Conservation (phyloP, 2,329 filamentous ascomycete species). For the Penicillium sp. region DNA sequence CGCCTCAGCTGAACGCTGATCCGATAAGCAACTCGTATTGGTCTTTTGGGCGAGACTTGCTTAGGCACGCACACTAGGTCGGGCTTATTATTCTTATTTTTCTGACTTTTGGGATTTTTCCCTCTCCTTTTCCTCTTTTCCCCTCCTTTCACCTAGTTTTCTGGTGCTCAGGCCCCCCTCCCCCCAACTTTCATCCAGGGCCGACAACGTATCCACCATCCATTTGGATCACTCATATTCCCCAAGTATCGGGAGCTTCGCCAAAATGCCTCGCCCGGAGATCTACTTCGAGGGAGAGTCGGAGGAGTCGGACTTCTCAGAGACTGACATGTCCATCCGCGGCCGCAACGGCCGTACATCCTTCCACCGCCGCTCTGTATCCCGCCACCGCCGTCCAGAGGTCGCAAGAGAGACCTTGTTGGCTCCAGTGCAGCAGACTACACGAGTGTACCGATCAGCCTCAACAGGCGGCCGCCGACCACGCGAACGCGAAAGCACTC, state of each 20-base stretch:
- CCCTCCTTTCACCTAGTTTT: constrained; percentile 1
- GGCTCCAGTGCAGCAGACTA: constrained; percentile 24
- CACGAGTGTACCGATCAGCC: constrained; percentile 32
- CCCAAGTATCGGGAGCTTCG: constrained; percentile 19
- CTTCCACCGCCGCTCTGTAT: constrained; percentile 32
- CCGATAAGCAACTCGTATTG: constrained; percentile 12
- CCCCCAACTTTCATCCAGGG: neutral
- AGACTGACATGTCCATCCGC: constrained; percentile 35
- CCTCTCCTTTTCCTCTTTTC: neutral
- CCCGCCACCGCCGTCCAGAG: constrained; percentile 30
- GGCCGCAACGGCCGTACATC: constrained; percentile 22
- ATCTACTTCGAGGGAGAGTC: constrained; percentile 16
- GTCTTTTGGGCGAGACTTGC: neutral
- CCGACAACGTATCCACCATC: neutral
- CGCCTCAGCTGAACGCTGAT: constrained; percentile 8
- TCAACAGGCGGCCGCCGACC: constrained; percentile 36
- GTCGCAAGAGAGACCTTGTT: constrained; percentile 23
- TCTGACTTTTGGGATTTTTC: constrained; percentile 4
- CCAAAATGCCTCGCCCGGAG: constrained; percentile 17
- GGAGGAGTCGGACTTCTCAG: constrained; percentile 34
- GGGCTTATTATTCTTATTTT: neutral
- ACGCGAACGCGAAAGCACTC: constrained; percentile 14
- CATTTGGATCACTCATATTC: constrained; percentile 30
- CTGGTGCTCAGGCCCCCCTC: constrained; percentile 1
- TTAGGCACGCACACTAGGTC: neutral